A percentile compares a stretch with the other conserved stretches of the same genome.
Evolutionary conservation across 129 eudicot genomes (phyloP).

Genomic region (Tagetes patula): DNA sequence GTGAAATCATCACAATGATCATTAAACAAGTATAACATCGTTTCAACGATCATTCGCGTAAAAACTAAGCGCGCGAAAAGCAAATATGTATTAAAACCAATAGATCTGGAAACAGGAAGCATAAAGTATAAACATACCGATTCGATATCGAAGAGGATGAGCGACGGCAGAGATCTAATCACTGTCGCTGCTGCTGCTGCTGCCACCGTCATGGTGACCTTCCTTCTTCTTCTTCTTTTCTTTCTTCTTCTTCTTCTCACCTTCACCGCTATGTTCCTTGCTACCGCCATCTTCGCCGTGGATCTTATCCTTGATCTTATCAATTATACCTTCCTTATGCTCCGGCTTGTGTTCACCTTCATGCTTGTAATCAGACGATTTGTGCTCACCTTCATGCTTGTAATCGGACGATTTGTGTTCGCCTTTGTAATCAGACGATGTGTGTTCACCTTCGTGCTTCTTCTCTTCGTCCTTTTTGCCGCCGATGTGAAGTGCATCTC

Average conservation of each 20-base stretch:
- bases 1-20: neutral
- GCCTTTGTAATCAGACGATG: too few species aligned
- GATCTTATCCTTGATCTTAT: conserved; percentile 60
- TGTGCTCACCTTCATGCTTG: conserved; percentile 36
- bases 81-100: neutral
- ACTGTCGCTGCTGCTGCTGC: conserved; percentile 69
- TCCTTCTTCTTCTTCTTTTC: conserved; percentile 41
- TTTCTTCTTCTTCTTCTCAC: conserved; percentile 52
- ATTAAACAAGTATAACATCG: neutral
- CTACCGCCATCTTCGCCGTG: conserved; percentile 41
- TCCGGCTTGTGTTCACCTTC: conserved; percentile 31
- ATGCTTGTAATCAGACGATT: neutral
- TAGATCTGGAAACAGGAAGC: conserved; percentile 1
- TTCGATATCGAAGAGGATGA: conserved; percentile 9
- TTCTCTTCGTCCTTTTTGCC: conserved; percentile 33
- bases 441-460: conserved; percentile 32
- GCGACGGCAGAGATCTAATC: conserved; percentile 32
- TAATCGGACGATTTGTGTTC: conserved; percentile 27
- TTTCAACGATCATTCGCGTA: neutral
- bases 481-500: conserved; percentile 48
- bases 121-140: conserved; percentile 18
- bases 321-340: conserved; percentile 53
- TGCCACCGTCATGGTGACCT: conserved; percentile 30
- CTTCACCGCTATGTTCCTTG: conserved; percentile 26
- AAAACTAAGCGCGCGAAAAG: neutral